These are phyloP conservation scores for Tylopilus sp. DNA, from an alignment of 768 basidiomycete species.

Conservation along the genomic window DNA sequence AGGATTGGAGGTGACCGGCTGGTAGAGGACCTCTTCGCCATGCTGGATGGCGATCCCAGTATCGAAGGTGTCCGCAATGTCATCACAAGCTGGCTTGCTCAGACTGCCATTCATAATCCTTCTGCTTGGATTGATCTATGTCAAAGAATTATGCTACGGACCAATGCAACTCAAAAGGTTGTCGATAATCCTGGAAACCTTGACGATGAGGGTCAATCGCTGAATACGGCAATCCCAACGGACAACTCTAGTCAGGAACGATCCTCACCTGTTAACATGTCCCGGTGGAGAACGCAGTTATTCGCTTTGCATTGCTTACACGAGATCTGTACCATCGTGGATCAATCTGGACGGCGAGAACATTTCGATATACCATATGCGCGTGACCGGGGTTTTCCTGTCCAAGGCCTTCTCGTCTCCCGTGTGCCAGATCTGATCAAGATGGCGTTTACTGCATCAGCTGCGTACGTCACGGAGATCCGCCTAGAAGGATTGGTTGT, in stretches of 20 bases:
- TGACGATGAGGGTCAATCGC: constrained; percentile 93
- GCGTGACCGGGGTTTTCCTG: constrained; percentile 51
- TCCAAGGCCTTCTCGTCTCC: constrained; percentile 68
- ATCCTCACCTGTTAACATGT: constrained; percentile 48
- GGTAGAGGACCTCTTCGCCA: constrained; percentile 91
- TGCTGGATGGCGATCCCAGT: constrained; percentile 92
- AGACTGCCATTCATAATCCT: constrained; percentile 90
- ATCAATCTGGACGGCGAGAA: constrained; percentile 69
- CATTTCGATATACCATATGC: constrained; percentile 81
- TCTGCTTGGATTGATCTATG: constrained; percentile 98
- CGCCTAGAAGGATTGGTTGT: constrained; percentile 88
- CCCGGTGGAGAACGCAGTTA: constrained; percentile 94
- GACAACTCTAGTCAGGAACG: constrained; percentile 30
- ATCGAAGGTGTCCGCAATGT: constrained; percentile 93
- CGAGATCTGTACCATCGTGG: constrained; percentile 76
- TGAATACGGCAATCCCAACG: constrained; percentile 55
- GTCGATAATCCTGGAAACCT: constrained; percentile 55
- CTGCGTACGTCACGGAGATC: constrained; percentile 95
- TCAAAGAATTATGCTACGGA: constrained; percentile 94
- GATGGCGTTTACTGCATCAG: constrained; percentile 97
- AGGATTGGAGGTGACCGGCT: constrained; percentile 90
- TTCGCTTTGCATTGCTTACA: constrained; percentile 94
- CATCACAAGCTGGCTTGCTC: constrained; percentile 90
- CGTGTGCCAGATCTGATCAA: constrained; percentile 91
- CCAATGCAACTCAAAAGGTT: constrained; percentile 78